Evolutionary conservation across 768 basidiomycete species (phyloP).

Genomic region (Pleurotus giganteus): DNA sequence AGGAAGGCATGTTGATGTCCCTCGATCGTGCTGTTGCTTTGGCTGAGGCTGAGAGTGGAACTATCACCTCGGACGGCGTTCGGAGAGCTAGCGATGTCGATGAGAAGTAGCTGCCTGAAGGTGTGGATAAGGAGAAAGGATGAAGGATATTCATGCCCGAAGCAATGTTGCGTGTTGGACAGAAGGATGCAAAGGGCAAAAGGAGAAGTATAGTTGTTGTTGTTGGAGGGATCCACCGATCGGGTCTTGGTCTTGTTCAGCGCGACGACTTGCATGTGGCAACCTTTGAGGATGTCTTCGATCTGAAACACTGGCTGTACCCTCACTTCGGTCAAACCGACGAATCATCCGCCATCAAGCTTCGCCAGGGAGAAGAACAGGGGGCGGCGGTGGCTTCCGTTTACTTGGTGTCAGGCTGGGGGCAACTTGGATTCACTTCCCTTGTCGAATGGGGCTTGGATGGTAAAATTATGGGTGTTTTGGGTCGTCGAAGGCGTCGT

Average conservation of each 20-base stretch:
- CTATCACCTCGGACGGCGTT: slow-evolving; percentile 63
- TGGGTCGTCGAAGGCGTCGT: slow-evolving; percentile 70
- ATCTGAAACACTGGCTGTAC: slow-evolving; percentile 77
- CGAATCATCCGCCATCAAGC: background rate
- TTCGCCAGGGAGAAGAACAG: background rate
- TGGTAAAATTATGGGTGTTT: background rate
- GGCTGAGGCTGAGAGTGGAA: slow-evolving; percentile 82
- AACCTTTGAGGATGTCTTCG: slow-evolving; percentile 81
- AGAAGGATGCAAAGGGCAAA: slow-evolving; percentile 26
- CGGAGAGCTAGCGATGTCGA: slow-evolving; percentile 64
- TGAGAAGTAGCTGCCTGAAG: slow-evolving; percentile 74
- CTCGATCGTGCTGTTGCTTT: slow-evolving; percentile 76
- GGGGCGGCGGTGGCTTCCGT: slow-evolving; percentile 38
- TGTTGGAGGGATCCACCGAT: slow-evolving; percentile 74
- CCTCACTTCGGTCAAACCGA: slow-evolving; percentile 51
- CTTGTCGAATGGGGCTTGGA: background rate
- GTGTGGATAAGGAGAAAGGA: slow-evolving; percentile 64
- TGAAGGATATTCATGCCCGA: slow-evolving; percentile 92
- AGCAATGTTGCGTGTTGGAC: slow-evolving; percentile 83
- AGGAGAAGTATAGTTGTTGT: slow-evolving; percentile 45
- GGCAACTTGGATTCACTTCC: slow-evolving; percentile 21
- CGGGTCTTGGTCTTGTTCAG: slow-evolving; percentile 80
- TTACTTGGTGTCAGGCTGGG: slow-evolving; percentile 75
- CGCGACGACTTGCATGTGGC: slow-evolving; percentile 78
- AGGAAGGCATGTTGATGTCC: slow-evolving; percentile 74